These are phyloP conservation scores for Argentina anserina DNA, from an alignment of 306 rosid species.

Conservation along the genomic window DNA sequence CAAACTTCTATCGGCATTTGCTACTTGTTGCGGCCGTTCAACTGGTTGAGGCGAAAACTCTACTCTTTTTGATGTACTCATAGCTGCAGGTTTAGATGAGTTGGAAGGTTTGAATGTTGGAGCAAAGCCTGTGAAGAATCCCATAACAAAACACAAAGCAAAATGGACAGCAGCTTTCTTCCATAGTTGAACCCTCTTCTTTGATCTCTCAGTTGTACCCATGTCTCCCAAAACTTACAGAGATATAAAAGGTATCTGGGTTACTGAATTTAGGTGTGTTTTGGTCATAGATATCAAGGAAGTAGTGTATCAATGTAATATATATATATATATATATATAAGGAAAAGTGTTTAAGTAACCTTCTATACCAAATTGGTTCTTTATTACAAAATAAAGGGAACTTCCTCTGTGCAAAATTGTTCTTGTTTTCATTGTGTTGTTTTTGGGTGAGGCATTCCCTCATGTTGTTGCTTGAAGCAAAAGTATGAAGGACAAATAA, in stretches of 20 bases:
- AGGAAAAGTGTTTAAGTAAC: constrained; percentile 7
- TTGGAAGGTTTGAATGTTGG: constrained; percentile 64
- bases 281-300: constrained; percentile 22
- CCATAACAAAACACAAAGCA: constrained; percentile 79
- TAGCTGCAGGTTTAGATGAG: constrained; percentile 18
- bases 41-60: constrained; percentile 39
- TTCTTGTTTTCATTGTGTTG: constrained; percentile 22
- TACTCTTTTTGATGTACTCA: constrained; percentile 28
- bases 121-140: constrained; percentile 88
- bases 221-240: constrained; percentile 29
- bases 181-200: constrained; percentile 73
- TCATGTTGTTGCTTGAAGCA: constrained; percentile 66
- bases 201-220: constrained; percentile 80
- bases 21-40: constrained; percentile 11
- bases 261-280: neutral
- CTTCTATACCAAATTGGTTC: too few species aligned
- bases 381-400: constrained; percentile 20
- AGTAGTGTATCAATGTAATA: constrained; percentile 12
- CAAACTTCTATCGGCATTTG: constrained; percentile 29
- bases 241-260: constrained; percentile 4
- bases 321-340: constrained; percentile 32
- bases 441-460: constrained; percentile 38
- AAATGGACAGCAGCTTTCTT: constrained; percentile 81
- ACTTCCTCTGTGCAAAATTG: neutral
- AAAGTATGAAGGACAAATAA: constrained; percentile 44